Evolutionary conservation across 768 basidiomycete genomes (phyloP).

Genomic region (Tephrocybe rancida): DNA sequence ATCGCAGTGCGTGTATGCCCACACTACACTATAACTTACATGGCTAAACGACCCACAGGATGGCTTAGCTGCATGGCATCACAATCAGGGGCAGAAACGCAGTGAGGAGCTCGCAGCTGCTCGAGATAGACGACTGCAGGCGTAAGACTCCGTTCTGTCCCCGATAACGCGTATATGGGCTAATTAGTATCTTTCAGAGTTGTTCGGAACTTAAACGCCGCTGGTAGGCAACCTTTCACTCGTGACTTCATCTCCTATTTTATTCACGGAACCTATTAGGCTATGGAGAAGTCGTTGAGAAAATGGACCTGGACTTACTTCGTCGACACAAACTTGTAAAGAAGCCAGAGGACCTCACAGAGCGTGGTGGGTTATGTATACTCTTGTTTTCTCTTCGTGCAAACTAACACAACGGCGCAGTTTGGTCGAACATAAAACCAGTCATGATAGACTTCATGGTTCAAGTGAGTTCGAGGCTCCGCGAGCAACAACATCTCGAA

Average conservation of each 20-base stretch:
- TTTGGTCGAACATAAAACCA: slow-evolving; percentile 38
- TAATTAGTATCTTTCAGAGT: slow-evolving; percentile 8
- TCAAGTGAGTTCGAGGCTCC: slow-evolving; percentile 25
- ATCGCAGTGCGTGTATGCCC: slow-evolving; percentile 21
- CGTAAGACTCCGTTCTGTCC: slow-evolving; percentile 26
- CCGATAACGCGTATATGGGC: neutral
- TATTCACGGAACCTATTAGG: slow-evolving; percentile 27
- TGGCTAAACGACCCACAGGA: slow-evolving; percentile 20
- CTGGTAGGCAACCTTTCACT: slow-evolving; percentile 5
- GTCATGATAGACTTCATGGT: slow-evolving; percentile 37
- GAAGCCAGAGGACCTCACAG: slow-evolving; percentile 38
- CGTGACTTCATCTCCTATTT: neutral
- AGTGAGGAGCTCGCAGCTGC: slow-evolving; percentile 36
- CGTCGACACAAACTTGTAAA: slow-evolving; percentile 36
- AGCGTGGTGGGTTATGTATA: slow-evolving; percentile 32
- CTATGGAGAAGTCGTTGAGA: slow-evolving; percentile 37
- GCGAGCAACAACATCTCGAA: slow-evolving; percentile 15
- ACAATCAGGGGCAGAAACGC: slow-evolving; percentile 32
- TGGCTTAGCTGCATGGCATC: slow-evolving; percentile 31
- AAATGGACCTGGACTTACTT: slow-evolving; percentile 20
- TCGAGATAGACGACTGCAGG: slow-evolving; percentile 36
- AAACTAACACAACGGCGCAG: slow-evolving; percentile 17
- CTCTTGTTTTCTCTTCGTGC: neutral
- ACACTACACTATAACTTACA: neutral
- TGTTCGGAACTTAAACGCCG: slow-evolving; percentile 16